Evolutionary conservation across 2,329 filamentous ascomycete genomes (phyloP).

Genomic region (Thyridium curvatum): DNA sequence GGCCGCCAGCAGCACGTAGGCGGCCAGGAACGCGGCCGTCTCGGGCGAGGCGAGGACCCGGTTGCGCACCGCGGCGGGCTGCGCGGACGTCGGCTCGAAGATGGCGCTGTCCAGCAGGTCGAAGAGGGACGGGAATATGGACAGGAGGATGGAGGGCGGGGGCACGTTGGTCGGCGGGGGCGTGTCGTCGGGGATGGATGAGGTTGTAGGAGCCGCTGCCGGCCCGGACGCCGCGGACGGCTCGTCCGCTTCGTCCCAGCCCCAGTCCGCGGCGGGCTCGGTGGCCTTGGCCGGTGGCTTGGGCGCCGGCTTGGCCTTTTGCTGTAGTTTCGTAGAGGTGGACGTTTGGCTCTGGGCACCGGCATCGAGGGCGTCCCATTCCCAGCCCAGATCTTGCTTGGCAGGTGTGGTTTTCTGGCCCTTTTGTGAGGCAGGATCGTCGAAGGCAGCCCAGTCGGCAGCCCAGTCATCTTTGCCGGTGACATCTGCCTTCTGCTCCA

Average conservation of each 20-base stretch:
- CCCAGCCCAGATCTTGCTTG: slow-evolving; percentile 30
- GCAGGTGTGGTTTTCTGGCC: slow-evolving; percentile 7
- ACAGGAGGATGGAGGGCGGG: slow-evolving; percentile 76
- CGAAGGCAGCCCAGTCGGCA: slow-evolving; percentile 47
- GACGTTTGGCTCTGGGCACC: not conserved
- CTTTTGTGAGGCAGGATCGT: slow-evolving; percentile 27
- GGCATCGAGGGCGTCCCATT: slow-evolving; percentile 39
- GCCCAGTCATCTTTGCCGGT: slow-evolving; percentile 19
- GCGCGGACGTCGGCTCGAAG: slow-evolving; percentile 57
- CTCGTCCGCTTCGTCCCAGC: not conserved
- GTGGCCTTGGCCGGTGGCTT: slow-evolving; percentile 12
- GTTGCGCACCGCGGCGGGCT: slow-evolving; percentile 51
- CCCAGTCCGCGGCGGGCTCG: slow-evolving; percentile 1
- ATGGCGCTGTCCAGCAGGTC: slow-evolving; percentile 57
- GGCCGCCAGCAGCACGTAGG: slow-evolving; percentile 55
- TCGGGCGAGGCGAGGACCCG: slow-evolving; percentile 57
- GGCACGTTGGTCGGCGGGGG: slow-evolving; percentile 79
- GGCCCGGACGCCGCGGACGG: too few relatives aligned
- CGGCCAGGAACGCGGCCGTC: slow-evolving; percentile 56
- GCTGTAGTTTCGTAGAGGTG: too few relatives aligned
- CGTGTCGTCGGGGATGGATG: slow-evolving; percentile 18
- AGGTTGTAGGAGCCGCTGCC: slow-evolving; percentile 1
- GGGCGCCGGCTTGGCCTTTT: not conserved
- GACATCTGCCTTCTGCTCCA: slow-evolving; percentile 15
- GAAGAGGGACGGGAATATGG: slow-evolving; percentile 68